A percentile compares a stretch with the other conserved stretches of the same genome.
These are phyloP conservation scores for Gentiana dahurica DNA, from an alignment of 257 asterid genomes.

Conservation along the genomic window DNA sequence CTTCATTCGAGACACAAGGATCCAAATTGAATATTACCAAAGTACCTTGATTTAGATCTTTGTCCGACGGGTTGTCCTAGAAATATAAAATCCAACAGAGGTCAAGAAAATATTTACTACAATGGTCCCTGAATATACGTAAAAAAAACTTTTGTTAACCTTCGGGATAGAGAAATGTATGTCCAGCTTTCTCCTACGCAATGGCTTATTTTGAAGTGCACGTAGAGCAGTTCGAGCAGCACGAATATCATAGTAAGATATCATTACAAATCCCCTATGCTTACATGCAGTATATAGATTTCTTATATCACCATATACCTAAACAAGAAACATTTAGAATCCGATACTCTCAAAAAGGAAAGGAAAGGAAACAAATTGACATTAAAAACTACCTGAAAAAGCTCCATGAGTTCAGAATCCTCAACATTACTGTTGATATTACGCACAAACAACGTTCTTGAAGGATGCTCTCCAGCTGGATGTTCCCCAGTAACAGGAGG, in stretches of 20 bases:
- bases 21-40: constrained; percentile 66
- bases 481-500: constrained; percentile 39
- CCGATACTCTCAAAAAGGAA: too few relatives aligned
- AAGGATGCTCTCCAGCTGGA: constrained; percentile 85
- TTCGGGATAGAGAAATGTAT: constrained; percentile 78
- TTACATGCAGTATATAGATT: constrained; percentile 60
- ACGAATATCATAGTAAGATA: constrained; percentile 68
- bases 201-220: constrained; percentile 49
- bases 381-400: constrained; percentile 50
- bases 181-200: constrained; percentile 58
- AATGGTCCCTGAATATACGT: not conserved
- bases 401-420: constrained; percentile 52
- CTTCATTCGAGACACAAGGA: constrained; percentile 61
- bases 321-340: constrained; percentile 6
- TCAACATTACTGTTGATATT: constrained; percentile 62
- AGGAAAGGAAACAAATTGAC: too few relatives aligned
- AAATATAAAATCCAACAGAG: not conserved
- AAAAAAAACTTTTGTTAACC: constrained; percentile 21
- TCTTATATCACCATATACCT: constrained; percentile 71
- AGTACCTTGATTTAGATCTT: constrained; percentile 74
- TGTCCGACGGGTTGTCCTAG: constrained; percentile 71
- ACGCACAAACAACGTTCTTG: constrained; percentile 67
- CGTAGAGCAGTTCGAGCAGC: constrained; percentile 66
- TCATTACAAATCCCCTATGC: constrained; percentile 79
- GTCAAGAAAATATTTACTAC: constrained; percentile 2